Percentiles rank a stretch among this genome's conserved stretches.
Evolutionary conservation across 768 basidiomycete species (phyloP).

Genomic region (Mycena epipterygia): DNA sequence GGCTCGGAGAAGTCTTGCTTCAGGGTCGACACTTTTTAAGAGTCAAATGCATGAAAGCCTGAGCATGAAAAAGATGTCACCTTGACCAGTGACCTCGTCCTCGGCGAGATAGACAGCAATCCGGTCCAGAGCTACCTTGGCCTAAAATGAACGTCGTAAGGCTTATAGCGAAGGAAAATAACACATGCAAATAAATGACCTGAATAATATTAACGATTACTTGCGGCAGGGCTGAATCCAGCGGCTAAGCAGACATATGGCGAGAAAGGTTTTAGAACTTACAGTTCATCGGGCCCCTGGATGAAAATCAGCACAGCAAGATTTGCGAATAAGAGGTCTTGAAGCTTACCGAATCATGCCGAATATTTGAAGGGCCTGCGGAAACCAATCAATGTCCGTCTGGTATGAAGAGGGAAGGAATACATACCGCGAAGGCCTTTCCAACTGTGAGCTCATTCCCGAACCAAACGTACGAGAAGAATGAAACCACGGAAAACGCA

Average conservation of each 20-base stretch:
- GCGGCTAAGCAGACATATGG: neutral
- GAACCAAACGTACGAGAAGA: slow-evolving; percentile 77
- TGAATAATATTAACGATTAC: slow-evolving; percentile 89
- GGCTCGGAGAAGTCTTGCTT: slow-evolving; percentile 55
- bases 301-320: neutral
- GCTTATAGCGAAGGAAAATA: neutral
- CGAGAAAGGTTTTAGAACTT: neutral
- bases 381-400: neutral
- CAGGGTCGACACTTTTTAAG: slow-evolving; percentile 75
- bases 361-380: slow-evolving; percentile 83
- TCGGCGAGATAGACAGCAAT: slow-evolving; percentile 79
- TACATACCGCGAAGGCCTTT: slow-evolving; percentile 83
- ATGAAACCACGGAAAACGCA: slow-evolving; percentile 84
- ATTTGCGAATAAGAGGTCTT: slow-evolving; percentile 38
- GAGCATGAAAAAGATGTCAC: no score
- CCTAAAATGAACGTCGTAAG: slow-evolving; percentile 46
- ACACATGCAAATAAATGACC: slow-evolving; percentile 54
- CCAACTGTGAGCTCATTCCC: slow-evolving; percentile 84
- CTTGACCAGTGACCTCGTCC: slow-evolving; percentile 77
- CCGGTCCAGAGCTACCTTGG: slow-evolving; percentile 76
- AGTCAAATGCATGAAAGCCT: slow-evolving; percentile 56
- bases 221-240: slow-evolving; percentile 67
- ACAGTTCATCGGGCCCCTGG: slow-evolving; percentile 15
- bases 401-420: neutral
- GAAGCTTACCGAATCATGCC: slow-evolving; percentile 74